Conservation (phyloP, 2,329 filamentous ascomycete genomes). For the Curvularia verruculosa region DNA sequence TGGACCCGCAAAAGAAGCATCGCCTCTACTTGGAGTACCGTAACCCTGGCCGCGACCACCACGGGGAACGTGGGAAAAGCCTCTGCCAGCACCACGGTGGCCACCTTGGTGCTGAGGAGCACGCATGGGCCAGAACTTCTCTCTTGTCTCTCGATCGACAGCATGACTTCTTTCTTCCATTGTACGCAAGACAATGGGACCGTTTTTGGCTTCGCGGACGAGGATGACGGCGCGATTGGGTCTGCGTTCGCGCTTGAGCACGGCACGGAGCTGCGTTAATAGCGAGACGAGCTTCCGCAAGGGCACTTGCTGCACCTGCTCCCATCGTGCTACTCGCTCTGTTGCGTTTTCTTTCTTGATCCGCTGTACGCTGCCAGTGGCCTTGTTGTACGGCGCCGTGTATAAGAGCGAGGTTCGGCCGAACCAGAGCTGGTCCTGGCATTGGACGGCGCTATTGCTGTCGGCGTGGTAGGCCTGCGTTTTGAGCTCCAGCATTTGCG, state of each 20-base stretch:
- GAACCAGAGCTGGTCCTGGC: constrained; percentile 42
- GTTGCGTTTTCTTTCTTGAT: constrained; percentile 27
- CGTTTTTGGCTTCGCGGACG: constrained; percentile 24
- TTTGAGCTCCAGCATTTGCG: constrained; percentile 37
- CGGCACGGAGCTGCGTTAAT: constrained; percentile 18
- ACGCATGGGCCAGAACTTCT: constrained; percentile 22
- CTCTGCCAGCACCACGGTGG: not conserved
- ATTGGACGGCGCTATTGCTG: constrained; percentile 11
- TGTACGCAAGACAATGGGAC: constrained; percentile 22
- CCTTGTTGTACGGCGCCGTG: constrained; percentile 27
- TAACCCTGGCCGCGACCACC: not conserved
- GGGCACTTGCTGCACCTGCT: constrained; percentile 27
- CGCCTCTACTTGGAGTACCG: not conserved
- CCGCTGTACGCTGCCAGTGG: constrained; percentile 17
- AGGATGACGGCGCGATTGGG: constrained; percentile 23
- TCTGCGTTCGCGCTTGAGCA: constrained; percentile 21
- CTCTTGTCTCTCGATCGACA: constrained; percentile 21
- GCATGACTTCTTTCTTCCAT: constrained; percentile 22
- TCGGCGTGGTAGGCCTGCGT: constrained; percentile 25
- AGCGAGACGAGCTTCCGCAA: constrained; percentile 33
- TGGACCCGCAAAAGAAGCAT: not conserved
- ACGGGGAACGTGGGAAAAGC: not conserved
- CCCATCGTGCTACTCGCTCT: constrained; percentile 29
- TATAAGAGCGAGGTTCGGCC: constrained; percentile 36
- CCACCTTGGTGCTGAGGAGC: not conserved